Evolutionary conservation across 2,329 filamentous ascomycete genomes (phyloP).

Genomic region (Arthrobotrys pseudoclavata): DNA sequence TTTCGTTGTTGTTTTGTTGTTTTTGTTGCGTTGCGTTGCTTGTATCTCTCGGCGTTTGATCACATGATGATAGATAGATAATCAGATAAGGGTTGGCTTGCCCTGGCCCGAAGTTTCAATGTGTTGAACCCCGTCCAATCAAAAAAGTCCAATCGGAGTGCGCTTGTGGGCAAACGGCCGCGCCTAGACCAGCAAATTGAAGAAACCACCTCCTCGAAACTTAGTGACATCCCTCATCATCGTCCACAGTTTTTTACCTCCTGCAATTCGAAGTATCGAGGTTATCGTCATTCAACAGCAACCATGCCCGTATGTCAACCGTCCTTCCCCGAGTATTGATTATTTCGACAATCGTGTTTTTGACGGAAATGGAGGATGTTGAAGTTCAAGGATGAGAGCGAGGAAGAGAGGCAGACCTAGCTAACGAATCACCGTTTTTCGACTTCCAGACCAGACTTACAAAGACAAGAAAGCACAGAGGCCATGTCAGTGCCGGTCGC

Average conservation of each 20-base stretch:
- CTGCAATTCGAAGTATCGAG: slow-evolving; percentile 30
- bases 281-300: slow-evolving; percentile 15
- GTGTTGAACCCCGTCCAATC: slow-evolving; percentile 24
- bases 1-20: slow-evolving; percentile 22
- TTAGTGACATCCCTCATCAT: slow-evolving; percentile 33
- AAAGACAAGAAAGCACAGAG: slow-evolving; percentile 72
- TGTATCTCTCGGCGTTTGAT: slow-evolving; percentile 19
- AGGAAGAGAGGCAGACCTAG: slow-evolving; percentile 5
- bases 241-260: slow-evolving; percentile 30
- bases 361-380: slow-evolving; percentile 14
- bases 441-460: slow-evolving; percentile 63
- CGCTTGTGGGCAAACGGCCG: slow-evolving; percentile 34
- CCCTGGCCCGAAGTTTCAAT: slow-evolving; percentile 29
- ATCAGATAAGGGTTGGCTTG: slow-evolving; percentile 42
- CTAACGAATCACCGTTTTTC: slow-evolving; percentile 52
- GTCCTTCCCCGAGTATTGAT: slow-evolving; percentile 14
- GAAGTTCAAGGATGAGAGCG: slow-evolving; percentile 13
- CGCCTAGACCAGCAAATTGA: slow-evolving; percentile 41
- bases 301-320: slow-evolving; percentile 55
- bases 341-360: slow-evolving; percentile 14
- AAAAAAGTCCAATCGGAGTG: slow-evolving; percentile 17
- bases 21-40: slow-evolving; percentile 28
- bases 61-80: slow-evolving; percentile 36
- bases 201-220: slow-evolving; percentile 21
- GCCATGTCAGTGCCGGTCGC: slow-evolving; percentile 98